These are phyloP conservation scores for Fusarium sublunatum DNA, from an alignment of 2,329 filamentous ascomycete species.

Conservation along the genomic window DNA sequence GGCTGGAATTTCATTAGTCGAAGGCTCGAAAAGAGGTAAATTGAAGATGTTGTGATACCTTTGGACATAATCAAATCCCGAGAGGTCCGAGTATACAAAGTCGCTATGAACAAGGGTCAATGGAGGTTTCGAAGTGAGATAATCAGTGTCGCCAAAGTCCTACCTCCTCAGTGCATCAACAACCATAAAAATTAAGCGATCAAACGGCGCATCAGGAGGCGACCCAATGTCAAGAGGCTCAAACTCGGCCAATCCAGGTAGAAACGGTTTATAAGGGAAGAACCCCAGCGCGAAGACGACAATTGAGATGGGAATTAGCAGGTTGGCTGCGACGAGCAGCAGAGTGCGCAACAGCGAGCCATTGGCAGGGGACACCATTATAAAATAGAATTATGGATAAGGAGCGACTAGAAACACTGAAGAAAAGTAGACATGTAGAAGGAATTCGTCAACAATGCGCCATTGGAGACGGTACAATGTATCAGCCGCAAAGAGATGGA, in stretches of 20 bases:
- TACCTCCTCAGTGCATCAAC: slow-evolving; percentile 94
- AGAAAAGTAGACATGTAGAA: slow-evolving; percentile 7
- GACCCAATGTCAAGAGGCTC: slow-evolving; percentile 65
- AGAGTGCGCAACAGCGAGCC: slow-evolving; percentile 50
- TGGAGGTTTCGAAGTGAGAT: slow-evolving; percentile 33
- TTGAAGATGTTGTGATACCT: slow-evolving; percentile 63
- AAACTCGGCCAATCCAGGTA: slow-evolving; percentile 83
- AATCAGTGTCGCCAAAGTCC: background rate
- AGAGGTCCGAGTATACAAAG: slow-evolving; percentile 86
- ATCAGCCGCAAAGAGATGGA: slow-evolving; percentile 35
- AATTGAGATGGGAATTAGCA: slow-evolving; percentile 80
- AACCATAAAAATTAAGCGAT: slow-evolving; percentile 96
- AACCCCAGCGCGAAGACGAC: slow-evolving; percentile 87
- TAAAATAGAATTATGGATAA: slow-evolving; percentile 13
- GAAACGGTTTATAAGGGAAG: slow-evolving; percentile 96
- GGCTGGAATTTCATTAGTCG: slow-evolving; percentile 59
- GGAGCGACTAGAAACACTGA: slow-evolving; percentile 24
- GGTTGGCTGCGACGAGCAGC: slow-evolving; percentile 74
- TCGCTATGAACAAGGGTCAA: slow-evolving; percentile 67
- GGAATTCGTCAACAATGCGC: slow-evolving; percentile 23
- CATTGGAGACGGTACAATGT: slow-evolving; percentile 31
- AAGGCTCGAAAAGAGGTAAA: background rate
- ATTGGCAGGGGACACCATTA: slow-evolving; percentile 44
- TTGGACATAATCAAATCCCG: slow-evolving; percentile 89
- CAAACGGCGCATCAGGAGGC: slow-evolving; percentile 77